Base-by-base conservation (phyloP, 495 filamentous ascomycete species). In the Polyplosphaeria fusca region DNA sequence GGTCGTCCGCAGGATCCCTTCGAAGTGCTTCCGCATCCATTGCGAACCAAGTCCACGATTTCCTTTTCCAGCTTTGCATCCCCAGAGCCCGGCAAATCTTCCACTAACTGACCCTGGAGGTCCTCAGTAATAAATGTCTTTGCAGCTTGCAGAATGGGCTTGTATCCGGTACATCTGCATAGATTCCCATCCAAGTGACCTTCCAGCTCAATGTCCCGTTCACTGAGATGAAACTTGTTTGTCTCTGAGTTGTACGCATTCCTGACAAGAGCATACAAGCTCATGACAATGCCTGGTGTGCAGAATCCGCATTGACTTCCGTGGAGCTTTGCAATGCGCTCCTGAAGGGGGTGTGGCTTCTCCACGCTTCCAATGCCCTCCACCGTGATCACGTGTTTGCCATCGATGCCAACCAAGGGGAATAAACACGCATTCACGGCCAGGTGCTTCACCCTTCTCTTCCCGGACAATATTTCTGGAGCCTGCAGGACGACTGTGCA, bases 61-160 rank as follows among this genome's bases (percentile, higher is more conserved):
- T 58, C 55, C 20, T 27, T 52, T 32, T 47, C 57, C 16, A 47
- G 2, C 43, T 54, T 54, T 23, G 16, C 14, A 45, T 60, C 48
- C 12, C 40, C 43, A 1, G 35, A 9, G n/a, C 13, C 38, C 1
- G 4, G 27, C 14, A 4, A 5, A n/a, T 19, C 47, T 16, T 47
- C 42, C 2, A 44, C 47, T 32, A 75, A 55, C 12, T 64, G 58
- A 0, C 67, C 75, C 14, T 70, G 67, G 18, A 78, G 46, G 50
- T 78, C 75, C 45, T 77, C 72, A 13, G 59, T 67, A 0, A 78
- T 64, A 47, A 82, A 82, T 35, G 76, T 82, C 63, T 80, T 79
- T 3, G 70, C 72, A 1, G 69, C 72, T 24, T 75, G 62, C 9
- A 75, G 41, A 41, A 75, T 74, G 1, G 72, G 72, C 43, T 73